These are phyloP conservation scores for Mariannaea sp. DNA, from an alignment of 2,329 filamentous ascomycete genomes.

Conservation along the genomic window DNA sequence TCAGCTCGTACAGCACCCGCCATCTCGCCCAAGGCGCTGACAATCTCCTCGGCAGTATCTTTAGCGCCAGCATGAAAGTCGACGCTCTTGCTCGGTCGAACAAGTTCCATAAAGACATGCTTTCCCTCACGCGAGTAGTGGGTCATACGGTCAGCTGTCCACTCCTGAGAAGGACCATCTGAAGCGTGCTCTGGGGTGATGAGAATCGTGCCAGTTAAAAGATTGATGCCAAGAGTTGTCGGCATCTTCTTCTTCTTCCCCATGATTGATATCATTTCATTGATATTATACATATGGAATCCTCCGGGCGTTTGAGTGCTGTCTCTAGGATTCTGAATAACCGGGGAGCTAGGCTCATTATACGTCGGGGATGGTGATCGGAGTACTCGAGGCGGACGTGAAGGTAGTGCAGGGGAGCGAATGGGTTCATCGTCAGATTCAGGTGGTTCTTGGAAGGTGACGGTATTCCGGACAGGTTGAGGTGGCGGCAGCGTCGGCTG, in stretches of 20 bases:
- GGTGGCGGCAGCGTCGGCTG: constrained; percentile 29
- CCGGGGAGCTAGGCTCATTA: constrained; percentile 30
- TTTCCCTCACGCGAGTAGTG: constrained; percentile 98
- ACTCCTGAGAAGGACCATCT: constrained; percentile 87
- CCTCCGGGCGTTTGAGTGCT: constrained; percentile 70
- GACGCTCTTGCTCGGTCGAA: constrained; percentile 89
- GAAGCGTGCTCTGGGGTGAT: constrained; percentile 84
- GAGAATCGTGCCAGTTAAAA: constrained; percentile 84
- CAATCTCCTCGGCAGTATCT: constrained; percentile 94
- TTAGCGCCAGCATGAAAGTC: constrained; percentile 98
- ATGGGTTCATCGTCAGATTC: constrained; percentile 40
- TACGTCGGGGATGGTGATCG: constrained; percentile 31
- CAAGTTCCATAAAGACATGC: constrained; percentile 93
- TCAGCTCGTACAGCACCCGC: constrained; percentile 85
- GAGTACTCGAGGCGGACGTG: constrained; percentile 41
- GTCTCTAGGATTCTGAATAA: constrained; percentile 41
- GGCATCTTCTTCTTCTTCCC: constrained; percentile 98
- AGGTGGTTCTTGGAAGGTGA: constrained; percentile 35
- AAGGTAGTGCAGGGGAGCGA: constrained; percentile 47
- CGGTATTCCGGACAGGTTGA: constrained; percentile 36
- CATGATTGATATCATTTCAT: constrained; percentile 96
- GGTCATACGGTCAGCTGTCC: constrained; percentile 93
- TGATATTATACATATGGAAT: constrained; percentile 95
- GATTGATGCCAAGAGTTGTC: constrained; percentile 92
- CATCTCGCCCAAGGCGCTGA: constrained; percentile 83